A percentile compares a stretch with the other conserved stretches of the same genome.
These are phyloP conservation scores for Rhizoclosmatium sp. DNA, from an alignment of 192 early-diverging fungal genomes.

Conservation along the genomic window DNA sequence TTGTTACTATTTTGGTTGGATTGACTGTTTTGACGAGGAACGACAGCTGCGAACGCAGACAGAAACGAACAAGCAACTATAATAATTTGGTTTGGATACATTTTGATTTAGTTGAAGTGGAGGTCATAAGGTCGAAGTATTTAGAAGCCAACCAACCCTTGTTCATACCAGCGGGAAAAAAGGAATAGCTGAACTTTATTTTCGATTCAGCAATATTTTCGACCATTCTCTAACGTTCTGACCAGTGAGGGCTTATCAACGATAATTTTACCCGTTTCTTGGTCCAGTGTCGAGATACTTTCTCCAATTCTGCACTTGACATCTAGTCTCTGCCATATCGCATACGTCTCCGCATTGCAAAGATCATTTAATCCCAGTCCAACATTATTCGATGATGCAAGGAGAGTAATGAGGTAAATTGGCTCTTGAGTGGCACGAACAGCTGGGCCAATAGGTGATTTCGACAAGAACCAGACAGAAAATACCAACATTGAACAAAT, in stretches of 20 bases:
- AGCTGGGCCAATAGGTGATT: conserved; percentile 18
- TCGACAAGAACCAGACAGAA: neutral
- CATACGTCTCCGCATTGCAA: conserved; percentile 29
- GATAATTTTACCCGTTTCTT: conserved; percentile 25
- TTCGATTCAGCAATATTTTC: neutral
- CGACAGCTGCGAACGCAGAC: neutral
- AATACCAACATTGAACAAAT: conserved; percentile 7
- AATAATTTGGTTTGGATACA: no score
- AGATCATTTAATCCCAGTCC: conserved; percentile 1
- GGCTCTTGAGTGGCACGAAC: conserved; percentile 19
- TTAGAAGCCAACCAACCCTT: no score
- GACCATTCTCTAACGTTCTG: conserved; percentile 8
- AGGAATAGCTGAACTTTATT: no score
- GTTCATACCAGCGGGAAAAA: no score
- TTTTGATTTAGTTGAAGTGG: no score
- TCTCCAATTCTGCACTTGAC: conserved; percentile 21
- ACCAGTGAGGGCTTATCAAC: conserved; percentile 22
- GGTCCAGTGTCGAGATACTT: conserved; percentile 1
- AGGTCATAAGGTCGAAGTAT: no score
- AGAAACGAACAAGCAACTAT: neutral
- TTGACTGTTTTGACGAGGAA: neutral
- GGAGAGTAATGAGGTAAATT: conserved; percentile 25
- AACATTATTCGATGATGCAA: conserved; percentile 12
- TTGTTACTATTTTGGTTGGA: neutral
- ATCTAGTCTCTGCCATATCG: conserved; percentile 32